Conservation (phyloP, 2,329 filamentous ascomycete species). For the Penicillium sp. region DNA sequence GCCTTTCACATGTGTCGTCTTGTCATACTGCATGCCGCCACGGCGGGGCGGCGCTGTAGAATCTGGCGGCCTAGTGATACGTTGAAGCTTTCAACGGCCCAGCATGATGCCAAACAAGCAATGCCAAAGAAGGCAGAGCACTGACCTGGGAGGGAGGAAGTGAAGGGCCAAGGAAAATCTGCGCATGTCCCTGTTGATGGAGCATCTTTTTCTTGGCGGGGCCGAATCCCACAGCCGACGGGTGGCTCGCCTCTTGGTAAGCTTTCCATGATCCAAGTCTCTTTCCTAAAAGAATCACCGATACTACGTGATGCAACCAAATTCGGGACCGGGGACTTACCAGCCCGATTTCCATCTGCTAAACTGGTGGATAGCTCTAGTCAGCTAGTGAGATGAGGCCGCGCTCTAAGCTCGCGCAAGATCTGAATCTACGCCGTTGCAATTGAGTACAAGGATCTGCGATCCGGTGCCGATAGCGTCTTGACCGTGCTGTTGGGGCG, state of each 20-base stretch:
- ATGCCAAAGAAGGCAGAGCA: background rate
- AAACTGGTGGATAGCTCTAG: background rate
- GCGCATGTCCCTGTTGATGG: background rate
- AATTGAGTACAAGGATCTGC: constrained; percentile 17
- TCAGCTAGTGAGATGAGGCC: background rate
- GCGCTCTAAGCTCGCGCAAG: background rate
- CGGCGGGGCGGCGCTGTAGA: background rate
- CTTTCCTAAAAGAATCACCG: constrained; percentile 21
- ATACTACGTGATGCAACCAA: constrained; percentile 29
- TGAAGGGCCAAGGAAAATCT: background rate
- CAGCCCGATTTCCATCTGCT: constrained; percentile 4
- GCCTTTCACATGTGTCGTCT: constrained; percentile 21
- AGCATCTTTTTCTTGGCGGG: background rate
- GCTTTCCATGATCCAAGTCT: constrained; percentile 17
- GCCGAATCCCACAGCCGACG: background rate
- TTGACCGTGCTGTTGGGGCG: constrained; percentile 8
- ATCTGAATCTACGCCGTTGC: constrained; percentile 22
- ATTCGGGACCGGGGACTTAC: constrained; percentile 22
- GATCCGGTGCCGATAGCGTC: constrained; percentile 9
- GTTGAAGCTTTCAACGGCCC: background rate
- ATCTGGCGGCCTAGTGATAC: constrained; percentile 16
- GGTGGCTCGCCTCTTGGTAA: constrained; percentile 5
- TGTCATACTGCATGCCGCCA: constrained; percentile 18
- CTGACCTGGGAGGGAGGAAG: background rate
- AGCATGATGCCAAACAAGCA: background rate